Base-by-base conservation (phyloP, 75 land plant genomes). In the Pinus taeda region DNA sequence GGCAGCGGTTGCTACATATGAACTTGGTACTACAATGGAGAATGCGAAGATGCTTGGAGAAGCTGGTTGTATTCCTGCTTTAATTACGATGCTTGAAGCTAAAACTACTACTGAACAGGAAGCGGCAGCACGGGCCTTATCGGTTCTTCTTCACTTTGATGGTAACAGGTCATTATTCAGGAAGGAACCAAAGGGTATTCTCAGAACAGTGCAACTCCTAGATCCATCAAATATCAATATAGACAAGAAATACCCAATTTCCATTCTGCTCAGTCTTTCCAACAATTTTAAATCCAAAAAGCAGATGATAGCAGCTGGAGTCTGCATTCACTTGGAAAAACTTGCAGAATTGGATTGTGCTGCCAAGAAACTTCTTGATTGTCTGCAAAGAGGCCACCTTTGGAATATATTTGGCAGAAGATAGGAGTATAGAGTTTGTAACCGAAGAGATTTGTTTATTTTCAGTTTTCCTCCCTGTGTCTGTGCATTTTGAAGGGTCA, bases 221-320 rank as follows among this genome's bases (percentile, higher is more conserved):
- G 96, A 95, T 76, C 88, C 90, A 29, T 80, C 74, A 69, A 63
- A 79, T 13, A 74, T 33, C 49, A 79, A 80, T 76, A 74, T 90
- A 21, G 88, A 89, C 53, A 89, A 85, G 84, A 89, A 89, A 59
- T 83, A 81, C 78, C 81, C 89, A 11, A 81, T 96, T 73, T 78
- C 93, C 4, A 79, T 93, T 6, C 81, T 96, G 79, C 37, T 77
- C 3, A 72, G 83, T 9, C 36, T 93, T n/a, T 81, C 85, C 4
- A 80, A 89, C 24, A 86, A 84, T 0, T 80, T 79, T 57, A 90
- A 81, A 77, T 88, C 91, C 84, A 69, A 91, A 79, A 96, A 92
- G 69, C 94, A 86, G 81, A 93, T 93, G 88, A 76, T 88, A 70
- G 87, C 85, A 22, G 87, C 87, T 7, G 94, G 98, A 57, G 98